Percentiles rank a stretch among this genome's conserved stretches.
Evolutionary conservation across 2,329 filamentous ascomycete species (phyloP).

Genomic region (Fusarium piperis): DNA sequence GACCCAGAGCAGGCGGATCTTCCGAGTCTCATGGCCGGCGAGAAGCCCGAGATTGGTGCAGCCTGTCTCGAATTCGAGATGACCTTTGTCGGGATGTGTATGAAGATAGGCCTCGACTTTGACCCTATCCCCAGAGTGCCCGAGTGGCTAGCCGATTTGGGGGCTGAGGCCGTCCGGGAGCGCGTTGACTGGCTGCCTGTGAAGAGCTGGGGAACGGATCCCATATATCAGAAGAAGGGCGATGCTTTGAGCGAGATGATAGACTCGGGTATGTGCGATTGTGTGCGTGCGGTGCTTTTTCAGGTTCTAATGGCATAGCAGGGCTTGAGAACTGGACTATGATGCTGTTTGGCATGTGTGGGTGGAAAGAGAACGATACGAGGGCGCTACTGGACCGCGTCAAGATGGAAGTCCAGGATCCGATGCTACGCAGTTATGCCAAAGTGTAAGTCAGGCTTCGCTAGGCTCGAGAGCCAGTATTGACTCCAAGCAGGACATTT

Average conservation of each 20-base stretch:
- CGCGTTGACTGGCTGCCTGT: slow-evolving; percentile 54
- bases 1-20: slow-evolving; percentile 40
- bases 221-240: slow-evolving; percentile 50
- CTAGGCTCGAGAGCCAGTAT: accelerated
- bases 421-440: slow-evolving; percentile 40
- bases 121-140: slow-evolving; percentile 51
- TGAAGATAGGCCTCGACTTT: slow-evolving; percentile 49
- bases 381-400: slow-evolving; percentile 46
- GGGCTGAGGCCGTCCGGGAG: slow-evolving; percentile 54
- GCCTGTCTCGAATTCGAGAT: slow-evolving; percentile 49
- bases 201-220: slow-evolving; percentile 52
- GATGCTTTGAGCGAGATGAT: slow-evolving; percentile 50
- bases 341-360: slow-evolving; percentile 45
- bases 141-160: slow-evolving; percentile 48
- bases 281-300: too few species aligned
- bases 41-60: slow-evolving; percentile 36
- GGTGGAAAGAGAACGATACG: slow-evolving; percentile 47
- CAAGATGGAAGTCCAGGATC: slow-evolving; percentile 45
- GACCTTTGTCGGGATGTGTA: slow-evolving; percentile 42
- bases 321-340: slow-evolving; percentile 46
- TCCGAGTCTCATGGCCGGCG: slow-evolving; percentile 5
- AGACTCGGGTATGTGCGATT: slow-evolving; percentile 45
- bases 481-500: slow-evolving; percentile 40
- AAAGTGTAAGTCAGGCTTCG: slow-evolving; percentile 43
- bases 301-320: slow-evolving; percentile 13